A percentile compares a stretch with the other conserved stretches of the same genome.
Conservation (phyloP, 371 early-diverging fungal genomes). For the Rhizopus microsporus region DNA sequence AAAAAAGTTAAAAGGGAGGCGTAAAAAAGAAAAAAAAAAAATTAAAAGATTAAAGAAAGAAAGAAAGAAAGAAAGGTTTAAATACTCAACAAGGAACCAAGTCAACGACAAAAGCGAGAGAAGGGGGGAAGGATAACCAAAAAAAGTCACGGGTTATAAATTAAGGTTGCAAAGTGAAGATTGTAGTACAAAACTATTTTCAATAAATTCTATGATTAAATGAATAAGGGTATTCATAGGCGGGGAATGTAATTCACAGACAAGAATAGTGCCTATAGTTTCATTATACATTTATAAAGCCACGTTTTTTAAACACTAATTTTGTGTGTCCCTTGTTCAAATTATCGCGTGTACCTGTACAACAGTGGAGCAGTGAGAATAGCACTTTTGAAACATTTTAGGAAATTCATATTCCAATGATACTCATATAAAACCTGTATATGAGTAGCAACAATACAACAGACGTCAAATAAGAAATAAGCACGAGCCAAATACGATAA, state of each 20-base stretch:
- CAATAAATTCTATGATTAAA: too few relatives aligned
- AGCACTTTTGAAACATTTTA: background rate
- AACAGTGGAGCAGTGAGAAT: slow-evolving; percentile 8
- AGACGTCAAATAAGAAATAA: too few relatives aligned
- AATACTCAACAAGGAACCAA: too few relatives aligned
- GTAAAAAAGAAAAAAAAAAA: slow-evolving; percentile 12
- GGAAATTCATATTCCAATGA: background rate
- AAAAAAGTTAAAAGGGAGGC: slow-evolving; percentile 7
- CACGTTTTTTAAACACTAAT: slow-evolving; percentile 28
- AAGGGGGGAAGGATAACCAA: background rate
- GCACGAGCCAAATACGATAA: too few relatives aligned
- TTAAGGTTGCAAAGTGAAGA: background rate
- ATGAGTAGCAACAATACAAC: too few relatives aligned
- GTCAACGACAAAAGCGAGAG: too few relatives aligned
- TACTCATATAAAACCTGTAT: slow-evolving; percentile 13
- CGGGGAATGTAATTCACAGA: background rate
- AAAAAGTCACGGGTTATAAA: background rate
- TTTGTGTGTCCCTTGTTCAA: slow-evolving; percentile 13
- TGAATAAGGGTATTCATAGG: background rate
- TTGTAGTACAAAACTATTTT: background rate
- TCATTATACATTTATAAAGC: slow-evolving; percentile 11
- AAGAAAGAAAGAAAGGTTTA: background rate
- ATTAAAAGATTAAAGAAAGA: slow-evolving; percentile 4
- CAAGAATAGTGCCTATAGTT: background rate
- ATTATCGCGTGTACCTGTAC: slow-evolving; percentile 26